Base-by-base conservation (phyloP, 164 flowering plant species). In the Annona cherimola region DNA sequence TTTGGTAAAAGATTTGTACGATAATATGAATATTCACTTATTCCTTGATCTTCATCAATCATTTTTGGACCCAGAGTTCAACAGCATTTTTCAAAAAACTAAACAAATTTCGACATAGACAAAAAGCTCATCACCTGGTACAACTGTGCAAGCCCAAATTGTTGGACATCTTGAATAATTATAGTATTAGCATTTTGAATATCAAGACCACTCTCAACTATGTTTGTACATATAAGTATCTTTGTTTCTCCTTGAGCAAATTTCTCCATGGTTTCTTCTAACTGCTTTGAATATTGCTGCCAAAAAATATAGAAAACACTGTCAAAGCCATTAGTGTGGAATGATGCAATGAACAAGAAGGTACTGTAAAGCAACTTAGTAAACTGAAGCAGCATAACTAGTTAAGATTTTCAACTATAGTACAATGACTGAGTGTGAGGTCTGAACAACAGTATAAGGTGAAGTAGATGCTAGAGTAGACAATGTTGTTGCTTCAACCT, bases 171-270 rank as follows among this genome's bases (percentile, higher is more conserved):
- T 79, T 95, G 98, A 80, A 95, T 81, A 61, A 95, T 85, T 75
- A 95, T 95, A 42, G 99, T 91, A 78, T 95, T 95, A 55, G 98
- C 99, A 81, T 95, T 93, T 79, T 90, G 99, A 83, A 95, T 95
- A 83, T 95, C 98, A 73, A 95, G 92, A 61, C 99, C 99, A 79
- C 99, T 95, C 81, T 95, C 99, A 57, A 95, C 99, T 63, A 95
- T 92, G 68, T 95, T 95, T 73, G 99, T 95, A 86, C 96, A 85
- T 66, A 95, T 83, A 69, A 95, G 93, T 73, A 95, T 93, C 80
- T 83, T 89, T 60, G 83, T 87, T 55, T 86, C 87, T 45, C 98
- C 98, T 70, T 77, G 83, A 18, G 90, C 85, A 83, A 95, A 95
- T 50, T 81, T 87, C 76, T 90, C 97, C 99, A 95, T 93, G 35